Conservation (phyloP, 768 basidiomycete species). For the Leccinum boreale region DNA sequence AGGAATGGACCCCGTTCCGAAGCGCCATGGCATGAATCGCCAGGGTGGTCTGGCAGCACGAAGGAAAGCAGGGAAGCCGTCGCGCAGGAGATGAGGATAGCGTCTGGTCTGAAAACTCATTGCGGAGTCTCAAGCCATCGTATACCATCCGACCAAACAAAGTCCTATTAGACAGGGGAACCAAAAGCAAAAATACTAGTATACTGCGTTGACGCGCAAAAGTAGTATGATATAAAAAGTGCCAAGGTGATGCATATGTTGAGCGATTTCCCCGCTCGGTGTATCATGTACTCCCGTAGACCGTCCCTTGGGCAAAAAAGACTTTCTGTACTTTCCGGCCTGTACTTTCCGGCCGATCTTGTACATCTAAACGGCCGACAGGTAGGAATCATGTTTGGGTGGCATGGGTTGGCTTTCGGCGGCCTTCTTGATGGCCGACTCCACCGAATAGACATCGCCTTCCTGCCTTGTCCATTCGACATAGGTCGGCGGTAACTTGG, state of each 20-base stretch:
- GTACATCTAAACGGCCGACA: constrained; percentile 9
- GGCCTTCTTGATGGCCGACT: constrained; percentile 3
- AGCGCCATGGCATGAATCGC: constrained; percentile 57
- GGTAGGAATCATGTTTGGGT: background rate
- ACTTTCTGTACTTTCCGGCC: background rate
- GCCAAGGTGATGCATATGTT: background rate
- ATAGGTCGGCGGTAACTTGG: constrained; percentile 20
- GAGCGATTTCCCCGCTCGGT: background rate
- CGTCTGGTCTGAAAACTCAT: background rate
- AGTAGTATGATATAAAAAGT: background rate
- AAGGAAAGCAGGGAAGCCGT: constrained; percentile 67
- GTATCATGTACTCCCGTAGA: background rate
- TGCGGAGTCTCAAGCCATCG: background rate
- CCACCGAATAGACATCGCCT: constrained; percentile 3
- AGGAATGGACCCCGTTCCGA: constrained; percentile 56
- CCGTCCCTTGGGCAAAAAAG: background rate
- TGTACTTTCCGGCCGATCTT: background rate
- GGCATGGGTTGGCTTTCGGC: constrained; percentile 1
- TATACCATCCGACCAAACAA: background rate
- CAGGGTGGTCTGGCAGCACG: constrained; percentile 60
- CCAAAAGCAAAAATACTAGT: constrained; percentile 10
- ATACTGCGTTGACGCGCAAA: constrained; percentile 3
- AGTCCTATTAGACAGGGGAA: constrained; percentile 1
- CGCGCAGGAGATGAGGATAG: constrained; percentile 57
- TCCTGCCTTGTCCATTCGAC: constrained; percentile 10